Percentiles rank a stretch among this genome's conserved stretches.
Conservation (phyloP, 2,329 filamentous ascomycete species). For the Lomentospora prolificans region DNA sequence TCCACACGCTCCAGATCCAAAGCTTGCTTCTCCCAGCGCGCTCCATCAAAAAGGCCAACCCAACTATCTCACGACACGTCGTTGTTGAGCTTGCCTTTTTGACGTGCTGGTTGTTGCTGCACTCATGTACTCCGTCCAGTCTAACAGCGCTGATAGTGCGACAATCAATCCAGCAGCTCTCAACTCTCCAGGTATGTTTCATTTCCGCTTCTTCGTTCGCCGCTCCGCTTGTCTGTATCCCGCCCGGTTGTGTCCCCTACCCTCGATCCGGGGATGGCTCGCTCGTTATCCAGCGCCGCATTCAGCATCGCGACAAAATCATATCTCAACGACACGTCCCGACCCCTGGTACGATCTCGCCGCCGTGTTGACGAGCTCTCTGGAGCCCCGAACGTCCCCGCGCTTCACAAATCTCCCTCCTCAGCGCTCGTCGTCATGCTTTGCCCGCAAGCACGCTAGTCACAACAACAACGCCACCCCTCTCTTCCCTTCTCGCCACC, state of each 20-base stretch:
- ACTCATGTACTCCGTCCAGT: constrained; percentile 27
- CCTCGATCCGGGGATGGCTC: neutral
- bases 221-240: neutral
- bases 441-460: neutral
- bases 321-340: neutral
- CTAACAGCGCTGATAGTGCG: constrained; percentile 71
- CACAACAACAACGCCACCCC: neutral
- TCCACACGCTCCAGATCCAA: constrained; percentile 25
- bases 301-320: neutral
- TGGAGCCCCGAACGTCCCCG: neutral
- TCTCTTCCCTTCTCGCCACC: neutral
- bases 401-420: neutral
- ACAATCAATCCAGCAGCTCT: constrained; percentile 87
- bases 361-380: neutral
- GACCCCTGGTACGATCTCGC: neutral
- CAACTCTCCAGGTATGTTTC: constrained; percentile 59
- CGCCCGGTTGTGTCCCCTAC: neutral
- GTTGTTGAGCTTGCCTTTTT: constrained; percentile 35
- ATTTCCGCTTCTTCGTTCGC: neutral
- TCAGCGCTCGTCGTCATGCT: neutral
- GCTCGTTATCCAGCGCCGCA: neutral
- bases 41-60: constrained; percentile 23
- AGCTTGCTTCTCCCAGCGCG: constrained; percentile 20
- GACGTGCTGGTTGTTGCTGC: constrained; percentile 21
- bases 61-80: constrained; percentile 55